phyloP scores from a whole-genome alignment of 1,284 basidiomycete species.

The Bothia castanella region DNA sequence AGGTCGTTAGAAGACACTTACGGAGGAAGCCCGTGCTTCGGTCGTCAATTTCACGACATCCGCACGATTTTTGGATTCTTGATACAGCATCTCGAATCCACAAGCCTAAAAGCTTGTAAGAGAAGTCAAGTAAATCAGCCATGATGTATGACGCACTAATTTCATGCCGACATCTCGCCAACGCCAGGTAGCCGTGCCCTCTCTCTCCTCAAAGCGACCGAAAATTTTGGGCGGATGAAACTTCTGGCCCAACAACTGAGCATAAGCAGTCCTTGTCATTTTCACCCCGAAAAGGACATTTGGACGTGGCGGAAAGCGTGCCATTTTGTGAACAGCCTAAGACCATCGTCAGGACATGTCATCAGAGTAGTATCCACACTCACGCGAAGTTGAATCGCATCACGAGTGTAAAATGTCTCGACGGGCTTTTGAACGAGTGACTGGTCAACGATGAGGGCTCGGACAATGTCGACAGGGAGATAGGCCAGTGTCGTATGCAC shows the following conservation, averaged over 20 bases:
- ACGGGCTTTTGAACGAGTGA: slow-evolving; percentile 80
- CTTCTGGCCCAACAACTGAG: slow-evolving; percentile 85
- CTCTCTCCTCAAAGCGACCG: slow-evolving; percentile 65
- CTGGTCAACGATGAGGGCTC: slow-evolving; percentile 62
- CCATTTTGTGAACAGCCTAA: slow-evolving; percentile 82
- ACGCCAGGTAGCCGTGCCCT: slow-evolving; percentile 62
- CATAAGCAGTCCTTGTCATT: slow-evolving; percentile 89
- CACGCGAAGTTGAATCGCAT: slow-evolving; percentile 83
- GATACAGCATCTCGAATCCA: slow-evolving; percentile 93
- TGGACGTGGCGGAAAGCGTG: slow-evolving; percentile 77
- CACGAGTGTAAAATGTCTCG: slow-evolving; percentile 91
- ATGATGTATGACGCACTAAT: slow-evolving; percentile 46
- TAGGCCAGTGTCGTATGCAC: slow-evolving; percentile 78
- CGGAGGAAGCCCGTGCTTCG: slow-evolving; percentile 45
- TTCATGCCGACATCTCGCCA: slow-evolving; percentile 89
- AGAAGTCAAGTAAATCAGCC: neutral
- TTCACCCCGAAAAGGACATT: slow-evolving; percentile 57
- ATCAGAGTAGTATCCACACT: slow-evolving; percentile 26
- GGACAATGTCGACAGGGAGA: slow-evolving; percentile 75
- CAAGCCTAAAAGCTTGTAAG: slow-evolving; percentile 55
- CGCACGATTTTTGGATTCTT: slow-evolving; percentile 64
- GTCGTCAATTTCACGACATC: slow-evolving; percentile 36
- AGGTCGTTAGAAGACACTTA: slow-evolving; percentile 40
- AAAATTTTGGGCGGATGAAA: slow-evolving; percentile 92
- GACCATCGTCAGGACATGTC: slow-evolving; percentile 5